Percentiles rank a stretch among this genome's conserved stretches.
Conservation (phyloP, 352 stramenopile species). For the Phytophthora brassicae region DNA sequence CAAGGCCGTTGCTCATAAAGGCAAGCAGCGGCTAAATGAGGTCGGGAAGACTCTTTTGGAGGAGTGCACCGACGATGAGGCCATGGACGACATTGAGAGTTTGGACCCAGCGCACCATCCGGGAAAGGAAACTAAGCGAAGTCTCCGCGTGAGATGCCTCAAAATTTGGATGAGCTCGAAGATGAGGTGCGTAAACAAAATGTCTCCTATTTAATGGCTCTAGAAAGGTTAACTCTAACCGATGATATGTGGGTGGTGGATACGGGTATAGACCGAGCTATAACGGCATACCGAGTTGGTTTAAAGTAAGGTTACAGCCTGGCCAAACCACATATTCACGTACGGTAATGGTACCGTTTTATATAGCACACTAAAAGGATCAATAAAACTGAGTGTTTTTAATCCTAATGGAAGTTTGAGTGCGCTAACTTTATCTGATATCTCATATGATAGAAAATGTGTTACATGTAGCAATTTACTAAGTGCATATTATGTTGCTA, state of each 20-base stretch:
- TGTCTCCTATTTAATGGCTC: neutral
- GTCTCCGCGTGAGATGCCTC: neutral
- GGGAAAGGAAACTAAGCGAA: neutral
- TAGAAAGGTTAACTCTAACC: constrained; percentile 2
- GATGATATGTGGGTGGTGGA: constrained; percentile 11
- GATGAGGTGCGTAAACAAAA: constrained; percentile 9
- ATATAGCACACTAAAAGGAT: constrained; percentile 3
- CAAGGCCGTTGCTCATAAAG: neutral
- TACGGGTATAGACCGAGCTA: constrained; percentile 6
- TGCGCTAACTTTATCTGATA: constrained; percentile 3
- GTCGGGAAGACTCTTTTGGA: constrained; percentile 3
- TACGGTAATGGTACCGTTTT: constrained; percentile 4
- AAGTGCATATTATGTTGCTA: constrained; percentile 12
- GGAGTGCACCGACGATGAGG: neutral
- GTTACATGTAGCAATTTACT: neutral
- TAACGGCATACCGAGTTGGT: constrained; percentile 6
- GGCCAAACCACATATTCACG: neutral
- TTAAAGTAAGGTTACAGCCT: neutral
- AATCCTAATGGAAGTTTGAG: constrained; percentile 8
- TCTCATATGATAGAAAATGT: constrained; percentile 8
- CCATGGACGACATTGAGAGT: constrained; percentile 5
- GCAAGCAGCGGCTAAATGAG: constrained; percentile 1
- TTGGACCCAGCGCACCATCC: neutral
- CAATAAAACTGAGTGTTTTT: constrained; percentile 12
- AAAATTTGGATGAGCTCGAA: constrained; percentile 14